phyloP scores from a whole-genome alignment of 768 basidiomycete genomes.

The Chalciporus piperatus region DNA sequence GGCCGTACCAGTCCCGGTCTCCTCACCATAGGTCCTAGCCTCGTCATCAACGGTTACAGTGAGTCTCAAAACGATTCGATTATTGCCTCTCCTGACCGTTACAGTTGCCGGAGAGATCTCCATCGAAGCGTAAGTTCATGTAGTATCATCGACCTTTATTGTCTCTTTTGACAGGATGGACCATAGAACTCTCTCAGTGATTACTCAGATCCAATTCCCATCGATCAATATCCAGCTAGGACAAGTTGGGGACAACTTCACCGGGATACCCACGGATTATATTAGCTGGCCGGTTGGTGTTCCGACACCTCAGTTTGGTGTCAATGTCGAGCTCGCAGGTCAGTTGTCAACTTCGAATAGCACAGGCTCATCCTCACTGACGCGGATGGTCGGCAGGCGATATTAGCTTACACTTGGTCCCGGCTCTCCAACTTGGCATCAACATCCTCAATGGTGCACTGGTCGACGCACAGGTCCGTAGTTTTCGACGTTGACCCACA shows the following conservation, averaged over 20 bases:
- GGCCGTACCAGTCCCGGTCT: background rate
- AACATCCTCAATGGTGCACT: slow-evolving; percentile 23
- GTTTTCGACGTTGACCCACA: too few relatives aligned
- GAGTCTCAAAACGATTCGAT: background rate
- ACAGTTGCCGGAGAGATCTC: background rate
- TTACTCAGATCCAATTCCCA: background rate
- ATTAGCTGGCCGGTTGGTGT: background rate
- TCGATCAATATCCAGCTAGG: background rate
- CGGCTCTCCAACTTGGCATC: slow-evolving; percentile 23
- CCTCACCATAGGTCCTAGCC: background rate
- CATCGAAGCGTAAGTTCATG: background rate
- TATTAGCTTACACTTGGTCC: slow-evolving; percentile 22
- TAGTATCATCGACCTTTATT: background rate
- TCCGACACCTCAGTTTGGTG: background rate
- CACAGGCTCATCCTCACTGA: too few relatives aligned
- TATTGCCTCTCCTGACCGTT: background rate
- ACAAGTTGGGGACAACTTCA: background rate
- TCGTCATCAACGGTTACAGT: background rate
- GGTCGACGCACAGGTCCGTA: slow-evolving; percentile 22
- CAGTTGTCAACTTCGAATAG: too few relatives aligned
- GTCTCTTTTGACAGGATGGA: background rate
- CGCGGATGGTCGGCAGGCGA: slow-evolving; percentile 12
- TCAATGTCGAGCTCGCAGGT: background rate
- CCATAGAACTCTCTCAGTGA: background rate
- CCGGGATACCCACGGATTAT: background rate